Conservation (phyloP, 345 rosid genomes). For the Syzygium grande region DNA sequence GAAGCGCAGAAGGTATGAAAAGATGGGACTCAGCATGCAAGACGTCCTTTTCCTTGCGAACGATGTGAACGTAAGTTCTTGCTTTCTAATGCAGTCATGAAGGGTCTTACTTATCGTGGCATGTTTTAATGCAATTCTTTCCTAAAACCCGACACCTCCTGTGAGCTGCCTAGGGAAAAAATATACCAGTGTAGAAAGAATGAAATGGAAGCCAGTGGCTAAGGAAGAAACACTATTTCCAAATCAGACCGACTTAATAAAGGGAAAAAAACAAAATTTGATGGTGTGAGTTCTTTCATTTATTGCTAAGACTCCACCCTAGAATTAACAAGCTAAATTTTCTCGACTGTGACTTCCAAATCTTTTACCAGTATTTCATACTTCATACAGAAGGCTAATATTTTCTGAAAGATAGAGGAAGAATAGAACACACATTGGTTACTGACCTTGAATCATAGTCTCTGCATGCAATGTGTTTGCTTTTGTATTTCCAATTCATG, state of each 20-base stretch:
- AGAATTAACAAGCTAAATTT: not conserved
- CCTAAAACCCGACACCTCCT: not conserved
- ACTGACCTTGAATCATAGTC: not conserved
- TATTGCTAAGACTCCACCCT: not conserved
- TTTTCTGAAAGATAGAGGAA: not conserved
- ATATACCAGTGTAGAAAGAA: not conserved
- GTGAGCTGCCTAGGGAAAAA: not conserved
- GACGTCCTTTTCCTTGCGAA: conserved; percentile 96
- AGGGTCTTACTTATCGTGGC: not conserved
- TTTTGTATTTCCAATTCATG: not conserved
- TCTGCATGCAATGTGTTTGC: not conserved
- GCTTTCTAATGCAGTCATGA: not conserved
- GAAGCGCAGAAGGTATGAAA: conserved; percentile 79
- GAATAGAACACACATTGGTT: not conserved
- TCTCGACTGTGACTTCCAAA: not conserved
- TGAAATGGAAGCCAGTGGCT: not conserved
- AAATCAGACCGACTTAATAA: not conserved
- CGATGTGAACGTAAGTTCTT: conserved; percentile 52
- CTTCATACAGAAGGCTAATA: not conserved
- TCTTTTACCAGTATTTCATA: not conserved
- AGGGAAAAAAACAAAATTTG: not conserved
- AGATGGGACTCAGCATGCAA: conserved; percentile 82
- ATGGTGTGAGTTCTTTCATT: not conserved
- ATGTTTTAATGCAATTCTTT: not conserved
- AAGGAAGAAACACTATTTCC: not conserved